Evolutionary conservation across 371 early-diverging fungal species (phyloP), one percentile per base, ranked within the genome.

Genomic region (Mucor plumbeus): DNA sequence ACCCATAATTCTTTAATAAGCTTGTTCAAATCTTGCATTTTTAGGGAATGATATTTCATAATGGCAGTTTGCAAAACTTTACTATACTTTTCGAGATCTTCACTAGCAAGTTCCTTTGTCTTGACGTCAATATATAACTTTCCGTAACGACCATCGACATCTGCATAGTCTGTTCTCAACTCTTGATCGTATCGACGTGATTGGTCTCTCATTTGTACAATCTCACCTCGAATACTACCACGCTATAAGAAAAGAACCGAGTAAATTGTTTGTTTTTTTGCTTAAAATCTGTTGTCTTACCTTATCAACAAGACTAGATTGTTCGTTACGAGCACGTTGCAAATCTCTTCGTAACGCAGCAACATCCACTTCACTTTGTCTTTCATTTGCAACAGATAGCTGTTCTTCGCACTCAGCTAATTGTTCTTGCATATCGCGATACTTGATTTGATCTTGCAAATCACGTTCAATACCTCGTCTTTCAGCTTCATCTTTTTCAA

Each of bases 1-100:
- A 85, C 82, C 99, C 99, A 99, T 17, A 99, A 81, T 65, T 99
- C 98, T 36, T 92, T 90, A 65, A 99, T 98, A 40, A 93, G 92
- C 74, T 92, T 90, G 83, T 99, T 99, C 70, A 99, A 88, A 76
- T 99, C 99, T 57, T 93, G 91, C 94, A 99, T 99, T 74, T 99
- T 99, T 43, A 90, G 69, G 7, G 94, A 84, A 72, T 99, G 99
- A 77, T 92, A 99, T 54, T 92, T 88, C 87, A 98, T 91, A 64
- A 99, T 98, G 1, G 97, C 96, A 17, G 90, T 79, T 61, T 99
- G 97, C 6, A 99, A 76, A 1, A 94, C 95, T 71, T 89, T 91
- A 15, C 90, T 79, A 67, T 95, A 97, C 56, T 87, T 91, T 50
- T 97, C 95, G 35, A 98, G 71, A 78, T 99, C 99, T 2, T 72